Evolutionary conservation across 192 early-diverging fungal genomes (phyloP), one percentile per base, ranked within the genome.

Genomic region (Powellomyces hirtus): DNA sequence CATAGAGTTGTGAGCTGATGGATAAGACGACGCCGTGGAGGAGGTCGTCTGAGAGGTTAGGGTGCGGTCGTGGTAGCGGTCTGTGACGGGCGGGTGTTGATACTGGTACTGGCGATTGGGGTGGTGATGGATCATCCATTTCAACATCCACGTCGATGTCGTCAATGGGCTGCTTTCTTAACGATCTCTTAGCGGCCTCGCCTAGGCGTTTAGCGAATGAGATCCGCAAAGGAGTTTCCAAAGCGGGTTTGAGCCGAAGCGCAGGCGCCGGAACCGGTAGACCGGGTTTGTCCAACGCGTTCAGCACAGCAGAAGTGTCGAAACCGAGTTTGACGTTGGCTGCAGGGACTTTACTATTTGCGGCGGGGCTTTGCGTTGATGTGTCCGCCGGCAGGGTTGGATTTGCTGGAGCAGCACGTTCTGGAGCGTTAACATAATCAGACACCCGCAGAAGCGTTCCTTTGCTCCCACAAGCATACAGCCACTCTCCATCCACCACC

Each of bases 401-500:
- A 2, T 49, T 49, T 24, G 53, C 4, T 4, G 2, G 4, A 29
- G 53, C 24, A 34, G 53, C 27, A 56, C 53, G 26, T n/a, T n/a
- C n/a, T n/a, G n/a, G n/a, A n/a, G n/a, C n/a, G n/a, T n/a, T n/a
- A n/a, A n/a, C 59, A 60, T 8, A 60, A 37, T 37, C 4, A 13
- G 4, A 7, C 4, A 36, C 35, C 3, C 38, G 36, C 59, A 60
- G 59, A 4, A 72, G 20, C 35, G 30, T 11, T 16, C 73, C 78
- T 31, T 16, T 8, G 20, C 26, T 49, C 13, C 64, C 66, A 36
- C 75, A 80, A 44, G 38, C 59, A 51, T 73, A 71, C 7, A 80
- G 59, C 79, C 79, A 80, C 6, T 78, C 68, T 3, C 42, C 73
- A n/a, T 26, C 34, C 5, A 70, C 67, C 38, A 80, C 49, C 20